Evolutionary conservation across 495 filamentous ascomycete genomes (phyloP).

Genomic region (Tuber brumale): DNA sequence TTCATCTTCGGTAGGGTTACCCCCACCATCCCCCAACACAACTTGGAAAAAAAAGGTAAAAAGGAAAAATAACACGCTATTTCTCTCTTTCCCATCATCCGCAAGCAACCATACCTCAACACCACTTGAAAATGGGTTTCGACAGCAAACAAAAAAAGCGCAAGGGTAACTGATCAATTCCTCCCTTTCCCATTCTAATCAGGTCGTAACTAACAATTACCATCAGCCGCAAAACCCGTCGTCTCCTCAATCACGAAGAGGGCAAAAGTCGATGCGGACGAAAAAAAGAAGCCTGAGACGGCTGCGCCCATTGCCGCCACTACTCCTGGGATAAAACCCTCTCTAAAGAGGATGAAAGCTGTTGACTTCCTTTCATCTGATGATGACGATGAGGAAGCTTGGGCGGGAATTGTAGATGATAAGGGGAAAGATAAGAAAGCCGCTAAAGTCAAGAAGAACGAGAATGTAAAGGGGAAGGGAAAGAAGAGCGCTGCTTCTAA

Average conservation of each 20-base stretch:
- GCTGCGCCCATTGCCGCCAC: slow-evolving; percentile 13
- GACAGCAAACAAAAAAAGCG: slow-evolving; percentile 65
- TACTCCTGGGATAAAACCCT: slow-evolving; percentile 4
- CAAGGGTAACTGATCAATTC: slow-evolving; percentile 53
- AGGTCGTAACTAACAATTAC: slow-evolving; percentile 36
- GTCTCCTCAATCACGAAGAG: slow-evolving; percentile 56
- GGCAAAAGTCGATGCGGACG: slow-evolving; percentile 49
- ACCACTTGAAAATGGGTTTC: slow-evolving; percentile 55
- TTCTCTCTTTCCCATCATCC: background rate
- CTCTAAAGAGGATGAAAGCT: slow-evolving; percentile 32
- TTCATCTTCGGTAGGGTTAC: background rate
- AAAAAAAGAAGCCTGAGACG: slow-evolving; percentile 8
- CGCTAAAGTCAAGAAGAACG: slow-evolving; percentile 15
- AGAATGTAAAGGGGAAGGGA: slow-evolving; percentile 8
- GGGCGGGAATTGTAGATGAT: slow-evolving; percentile 27
- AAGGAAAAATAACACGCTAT: background rate
- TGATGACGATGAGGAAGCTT: slow-evolving; percentile 31
- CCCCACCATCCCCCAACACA: background rate
- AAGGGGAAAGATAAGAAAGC: slow-evolving; percentile 28
- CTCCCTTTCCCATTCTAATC: slow-evolving; percentile 9
- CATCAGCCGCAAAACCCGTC: slow-evolving; percentile 46
- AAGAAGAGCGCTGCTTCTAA: slow-evolving; percentile 22
- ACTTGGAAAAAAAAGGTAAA: background rate
- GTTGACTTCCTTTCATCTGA: slow-evolving; percentile 38
- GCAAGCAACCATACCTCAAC: slow-evolving; percentile 33